A percentile compares a stretch with the other conserved stretches of the same genome.
Evolutionary conservation across 2,329 filamentous ascomycete species (phyloP).

Genomic region (Biscogniauxia sp.): DNA sequence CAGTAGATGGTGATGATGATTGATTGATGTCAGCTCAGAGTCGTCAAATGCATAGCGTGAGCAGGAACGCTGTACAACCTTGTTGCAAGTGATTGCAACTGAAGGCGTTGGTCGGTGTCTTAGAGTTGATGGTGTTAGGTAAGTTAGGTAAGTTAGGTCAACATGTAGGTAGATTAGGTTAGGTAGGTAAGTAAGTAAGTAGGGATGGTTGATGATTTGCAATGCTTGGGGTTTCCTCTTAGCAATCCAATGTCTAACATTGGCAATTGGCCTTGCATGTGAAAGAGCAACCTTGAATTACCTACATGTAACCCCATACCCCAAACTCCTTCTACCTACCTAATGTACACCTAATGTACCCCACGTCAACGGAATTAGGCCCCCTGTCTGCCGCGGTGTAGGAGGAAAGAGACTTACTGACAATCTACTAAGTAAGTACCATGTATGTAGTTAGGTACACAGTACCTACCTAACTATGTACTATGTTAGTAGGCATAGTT

Average conservation of each 20-base stretch:
- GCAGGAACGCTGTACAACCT: no score
- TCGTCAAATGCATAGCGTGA: no score
- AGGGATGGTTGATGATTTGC: background rate
- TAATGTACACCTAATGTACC: background rate
- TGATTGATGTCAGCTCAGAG: background rate
- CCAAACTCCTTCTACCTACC: background rate
- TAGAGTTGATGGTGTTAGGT: no score
- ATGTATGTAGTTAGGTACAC: no score
- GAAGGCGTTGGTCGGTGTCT: no score
- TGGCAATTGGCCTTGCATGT: background rate
- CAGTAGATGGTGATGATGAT: background rate
- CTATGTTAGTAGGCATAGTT: no score
- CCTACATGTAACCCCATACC: background rate
- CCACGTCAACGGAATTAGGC: background rate
- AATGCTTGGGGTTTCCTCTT: background rate
- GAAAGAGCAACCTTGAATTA: background rate
- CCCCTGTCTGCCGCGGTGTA: background rate
- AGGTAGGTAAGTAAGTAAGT: background rate
- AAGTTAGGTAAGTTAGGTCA: no score
- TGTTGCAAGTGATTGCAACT: no score
- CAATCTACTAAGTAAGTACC: no score
- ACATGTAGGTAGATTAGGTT: no score
- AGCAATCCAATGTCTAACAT: background rate
- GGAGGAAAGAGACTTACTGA: no score
- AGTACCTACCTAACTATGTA: no score